phyloP scores from a whole-genome alignment of 2,329 filamentous ascomycete genomes.

The Aspergillus fructus region DNA sequence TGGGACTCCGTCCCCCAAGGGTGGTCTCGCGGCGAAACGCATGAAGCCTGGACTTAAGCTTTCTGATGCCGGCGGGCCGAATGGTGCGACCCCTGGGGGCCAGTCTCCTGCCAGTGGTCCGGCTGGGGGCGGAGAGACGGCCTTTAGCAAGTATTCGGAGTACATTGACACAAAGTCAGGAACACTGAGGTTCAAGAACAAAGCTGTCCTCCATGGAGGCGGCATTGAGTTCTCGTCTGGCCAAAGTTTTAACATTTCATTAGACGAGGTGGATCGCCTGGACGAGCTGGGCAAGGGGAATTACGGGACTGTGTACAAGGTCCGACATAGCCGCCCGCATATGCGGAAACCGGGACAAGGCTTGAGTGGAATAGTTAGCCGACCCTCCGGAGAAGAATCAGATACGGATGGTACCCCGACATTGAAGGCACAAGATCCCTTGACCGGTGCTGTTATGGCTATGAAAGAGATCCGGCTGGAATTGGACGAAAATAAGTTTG shows the following conservation, averaged over 20 bases:
- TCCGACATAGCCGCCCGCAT: slow-evolving; percentile 74
- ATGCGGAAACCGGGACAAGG: slow-evolving; percentile 62
- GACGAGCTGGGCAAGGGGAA: slow-evolving; percentile 97
- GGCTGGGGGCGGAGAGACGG: slow-evolving; percentile 45
- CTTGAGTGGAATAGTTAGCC: slow-evolving; percentile 58
- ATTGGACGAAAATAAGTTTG: slow-evolving; percentile 93
- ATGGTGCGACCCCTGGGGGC: slow-evolving; percentile 46
- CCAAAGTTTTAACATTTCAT: slow-evolving; percentile 85
- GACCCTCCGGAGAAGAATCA: slow-evolving; percentile 25
- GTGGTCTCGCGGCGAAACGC: slow-evolving; percentile 48
- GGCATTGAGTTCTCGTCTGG: slow-evolving; percentile 93
- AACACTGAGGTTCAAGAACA: slow-evolving; percentile 87
- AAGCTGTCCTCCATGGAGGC: slow-evolving; percentile 81
- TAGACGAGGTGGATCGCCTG: slow-evolving; percentile 91
- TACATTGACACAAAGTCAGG: slow-evolving; percentile 91
- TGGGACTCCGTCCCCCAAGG: slow-evolving; percentile 41
- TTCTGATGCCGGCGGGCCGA: slow-evolving; percentile 47
- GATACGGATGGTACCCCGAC: slow-evolving; percentile 8
- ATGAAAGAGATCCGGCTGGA: slow-evolving; percentile 99
- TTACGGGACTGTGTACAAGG: slow-evolving; percentile 97
- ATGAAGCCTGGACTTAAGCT: slow-evolving; percentile 49
- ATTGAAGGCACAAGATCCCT: slow-evolving; percentile 23
- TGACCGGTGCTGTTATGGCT: slow-evolving; percentile 79
- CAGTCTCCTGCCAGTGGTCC: slow-evolving; percentile 26
- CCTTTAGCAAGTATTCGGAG: slow-evolving; percentile 70